Conservation (phyloP, 2,329 filamentous ascomycete genomes). For the Epichloe coenophiala region DNA sequence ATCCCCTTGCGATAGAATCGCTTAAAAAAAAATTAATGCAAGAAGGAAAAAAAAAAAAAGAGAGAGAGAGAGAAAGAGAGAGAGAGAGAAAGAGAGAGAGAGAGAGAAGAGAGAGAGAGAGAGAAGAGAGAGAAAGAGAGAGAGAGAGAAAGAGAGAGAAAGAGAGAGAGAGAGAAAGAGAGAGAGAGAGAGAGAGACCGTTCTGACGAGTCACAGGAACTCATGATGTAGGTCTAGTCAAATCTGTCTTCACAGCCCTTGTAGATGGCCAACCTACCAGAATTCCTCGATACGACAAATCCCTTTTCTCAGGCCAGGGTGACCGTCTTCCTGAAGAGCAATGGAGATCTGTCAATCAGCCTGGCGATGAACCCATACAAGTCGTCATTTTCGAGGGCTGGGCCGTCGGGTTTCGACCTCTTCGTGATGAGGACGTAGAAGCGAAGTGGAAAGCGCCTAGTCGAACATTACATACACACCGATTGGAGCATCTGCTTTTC, state of each 20-base stretch:
- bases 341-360: constrained; percentile 47
- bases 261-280: constrained; percentile 36
- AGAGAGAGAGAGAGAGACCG: too few species aligned
- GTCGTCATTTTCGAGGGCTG: constrained; percentile 81
- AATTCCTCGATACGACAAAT: constrained; percentile 75
- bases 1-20: background rate
- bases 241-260: constrained; percentile 46
- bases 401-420: constrained; percentile 71
- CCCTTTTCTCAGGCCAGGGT: constrained; percentile 59
- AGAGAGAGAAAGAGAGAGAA: too few species aligned
- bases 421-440: constrained; percentile 37
- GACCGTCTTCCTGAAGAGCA: constrained; percentile 51
- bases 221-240: constrained; percentile 59
- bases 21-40: background rate
- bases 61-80: too few species aligned
- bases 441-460: constrained; percentile 36
- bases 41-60: too few species aligned
- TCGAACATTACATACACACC: constrained; percentile 35
- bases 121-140: too few species aligned
- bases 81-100: too few species aligned
- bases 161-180: too few species aligned
- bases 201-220: constrained; percentile 27
- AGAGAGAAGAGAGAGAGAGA: too few species aligned
- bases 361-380: constrained; percentile 33
- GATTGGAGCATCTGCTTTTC: constrained; percentile 34